Evolutionary conservation across 169 alveolate genomes (phyloP), one percentile per base, ranked within the genome.

Genomic region (Babesia bigemina): DNA sequence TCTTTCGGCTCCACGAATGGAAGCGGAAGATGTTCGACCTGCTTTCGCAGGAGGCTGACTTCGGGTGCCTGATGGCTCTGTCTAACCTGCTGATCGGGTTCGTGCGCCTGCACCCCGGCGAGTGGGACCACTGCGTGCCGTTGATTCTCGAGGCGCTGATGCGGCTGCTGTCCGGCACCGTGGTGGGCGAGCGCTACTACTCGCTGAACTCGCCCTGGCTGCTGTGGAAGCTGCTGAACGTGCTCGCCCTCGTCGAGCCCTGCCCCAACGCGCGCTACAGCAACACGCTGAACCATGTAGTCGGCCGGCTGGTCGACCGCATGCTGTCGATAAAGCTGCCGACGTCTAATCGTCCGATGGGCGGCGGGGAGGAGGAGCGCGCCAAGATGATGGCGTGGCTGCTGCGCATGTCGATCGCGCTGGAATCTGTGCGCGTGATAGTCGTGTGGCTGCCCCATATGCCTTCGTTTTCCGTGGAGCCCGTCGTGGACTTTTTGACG

Each of bases 21-120:
- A 85, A 71, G 56, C 55, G 72, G 14, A 87, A 79, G 57, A 82
- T 86, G 48, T 63, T 59, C 45, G 81, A 77, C 58, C 76, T 90
- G 36, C 66, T 90, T 7, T 59, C 63, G 24, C 47, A 52, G 33
- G 89, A 82, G 47, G 39, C 49, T 7, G 79, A 72, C 58, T 33
- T 63, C 29, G 61, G 56, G n/a, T 82, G 89, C 57, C 57, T 67
- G 19, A 26, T 79, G 70, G 63, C 85, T 13, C 55, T 73, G 26
- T 24, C 67, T 17, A 65, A 56, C 45, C n/a, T 73, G 33, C 55
- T 74, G 42, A 14, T 63, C 45, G 77, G 42, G 50, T 50, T 82
- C 45, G 45, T 82, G 42, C 44, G 47, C 7, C 11, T 47, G 24
- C 19, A 66, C 75, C 60, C 63, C 8, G 55, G 44, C 22, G 58